Conservation (phyloP, 257 asterid species). For the Nicotiana obtusifolia region DNA sequence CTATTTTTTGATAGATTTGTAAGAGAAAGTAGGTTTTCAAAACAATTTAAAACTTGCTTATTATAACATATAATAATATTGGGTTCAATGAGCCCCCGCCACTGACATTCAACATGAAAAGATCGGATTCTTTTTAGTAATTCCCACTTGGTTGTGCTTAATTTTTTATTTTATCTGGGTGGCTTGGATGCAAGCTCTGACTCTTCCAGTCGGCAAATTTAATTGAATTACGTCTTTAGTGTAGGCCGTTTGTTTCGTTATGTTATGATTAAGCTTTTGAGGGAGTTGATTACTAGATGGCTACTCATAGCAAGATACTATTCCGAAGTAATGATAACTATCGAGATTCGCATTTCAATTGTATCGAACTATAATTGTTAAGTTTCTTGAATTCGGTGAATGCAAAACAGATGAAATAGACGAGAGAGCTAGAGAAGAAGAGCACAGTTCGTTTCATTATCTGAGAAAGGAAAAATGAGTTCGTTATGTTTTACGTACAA, state of each 20-base stretch:
- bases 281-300: constrained; percentile 3
- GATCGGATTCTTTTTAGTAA: constrained; percentile 10
- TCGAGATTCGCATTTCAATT: neutral
- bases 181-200: constrained; percentile 34
- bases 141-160: constrained; percentile 21
- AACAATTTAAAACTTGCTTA: neutral
- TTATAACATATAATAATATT: neutral
- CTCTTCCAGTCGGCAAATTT: constrained; percentile 29
- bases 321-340: neutral
- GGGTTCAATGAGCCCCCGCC: constrained; percentile 9
- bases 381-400: no score
- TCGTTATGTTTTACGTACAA: no score
- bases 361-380: neutral
- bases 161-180: constrained; percentile 19
- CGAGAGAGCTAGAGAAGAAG: no score
- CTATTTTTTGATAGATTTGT: neutral
- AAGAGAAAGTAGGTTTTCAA: neutral
- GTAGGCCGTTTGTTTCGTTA: constrained; percentile 12
- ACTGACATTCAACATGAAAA: neutral
- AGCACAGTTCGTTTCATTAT: no score
- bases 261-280: constrained; percentile 15
- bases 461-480: no score
- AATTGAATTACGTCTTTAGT: constrained; percentile 32
- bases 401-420: no score
- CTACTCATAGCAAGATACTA: neutral